These are phyloP conservation scores for Strobilomyces dryophilus DNA, from an alignment of 768 basidiomycete genomes.

Conservation along the genomic window DNA sequence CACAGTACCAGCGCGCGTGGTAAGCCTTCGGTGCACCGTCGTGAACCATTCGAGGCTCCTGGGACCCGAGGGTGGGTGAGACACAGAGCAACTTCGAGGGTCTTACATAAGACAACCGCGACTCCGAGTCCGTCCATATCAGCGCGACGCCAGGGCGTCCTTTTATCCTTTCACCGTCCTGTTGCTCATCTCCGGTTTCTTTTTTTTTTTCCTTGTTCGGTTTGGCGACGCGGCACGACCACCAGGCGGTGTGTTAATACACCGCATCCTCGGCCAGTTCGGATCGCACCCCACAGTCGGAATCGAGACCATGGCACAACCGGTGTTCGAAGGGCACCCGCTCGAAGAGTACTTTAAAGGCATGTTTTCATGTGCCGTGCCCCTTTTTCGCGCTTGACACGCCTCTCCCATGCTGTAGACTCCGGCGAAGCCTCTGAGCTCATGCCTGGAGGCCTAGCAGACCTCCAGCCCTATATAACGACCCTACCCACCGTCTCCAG, in stretches of 20 bases:
- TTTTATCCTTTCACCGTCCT: constrained; percentile 20
- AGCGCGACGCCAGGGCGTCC: background rate
- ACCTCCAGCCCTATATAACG: constrained; percentile 22
- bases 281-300: constrained; percentile 9
- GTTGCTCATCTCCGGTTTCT: constrained; percentile 20
- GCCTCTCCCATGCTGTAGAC: constrained; percentile 36
- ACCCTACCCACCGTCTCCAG: constrained; percentile 3
- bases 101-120: background rate
- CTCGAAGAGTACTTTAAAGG: constrained; percentile 70
- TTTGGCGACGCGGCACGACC: constrained; percentile 21
- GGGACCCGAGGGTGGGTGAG: no score
- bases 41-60: no score
- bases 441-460: constrained; percentile 53
- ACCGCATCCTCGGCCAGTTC: constrained; percentile 9
- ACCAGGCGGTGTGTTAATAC: constrained; percentile 15
- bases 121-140: background rate
- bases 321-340: constrained; percentile 74
- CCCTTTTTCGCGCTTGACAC: constrained; percentile 7
- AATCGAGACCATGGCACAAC: constrained; percentile 58
- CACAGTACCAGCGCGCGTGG: no score
- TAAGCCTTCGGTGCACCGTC: no score
- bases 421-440: constrained; percentile 52
- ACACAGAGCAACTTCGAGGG: background rate
- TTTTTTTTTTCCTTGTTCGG: background rate
- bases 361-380: constrained; percentile 19